phyloP scores from a whole-genome alignment of 352 stramenopile genomes.

The Phytophthora gonapodyides region DNA sequence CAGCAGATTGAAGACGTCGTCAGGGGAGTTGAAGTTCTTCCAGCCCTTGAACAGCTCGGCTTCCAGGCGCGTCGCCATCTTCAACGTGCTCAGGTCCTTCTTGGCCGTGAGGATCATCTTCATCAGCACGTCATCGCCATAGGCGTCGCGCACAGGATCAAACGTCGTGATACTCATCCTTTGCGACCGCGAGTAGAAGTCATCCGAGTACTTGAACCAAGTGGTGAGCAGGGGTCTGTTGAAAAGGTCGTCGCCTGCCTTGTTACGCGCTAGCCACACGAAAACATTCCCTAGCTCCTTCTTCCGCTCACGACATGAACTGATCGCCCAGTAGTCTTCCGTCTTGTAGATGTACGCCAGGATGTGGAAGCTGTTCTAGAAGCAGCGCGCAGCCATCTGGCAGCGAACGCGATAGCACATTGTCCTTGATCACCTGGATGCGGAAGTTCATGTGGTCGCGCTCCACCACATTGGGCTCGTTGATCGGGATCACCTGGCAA shows the following conservation, averaged over 20 bases:
- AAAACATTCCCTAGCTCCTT: background rate
- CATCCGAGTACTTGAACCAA: slow-evolving; percentile 3
- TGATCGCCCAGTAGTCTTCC: slow-evolving; percentile 20
- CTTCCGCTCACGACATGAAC: too few species aligned
- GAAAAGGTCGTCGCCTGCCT: background rate
- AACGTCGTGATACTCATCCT: background rate
- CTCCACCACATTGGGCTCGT: slow-evolving; percentile 58
- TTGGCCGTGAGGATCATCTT: background rate
- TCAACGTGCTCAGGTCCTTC: background rate
- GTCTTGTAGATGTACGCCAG: slow-evolving; percentile 80
- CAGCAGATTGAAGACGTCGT: slow-evolving; percentile 3
- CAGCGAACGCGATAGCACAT: slow-evolving; percentile 77
- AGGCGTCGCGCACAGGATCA: background rate
- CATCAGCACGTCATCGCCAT: slow-evolving; percentile 2
- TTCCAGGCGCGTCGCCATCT: background rate
- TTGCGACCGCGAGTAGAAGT: background rate
- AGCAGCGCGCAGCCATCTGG: slow-evolving; percentile 77
- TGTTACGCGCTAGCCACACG: slow-evolving; percentile 2
- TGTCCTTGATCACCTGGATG: slow-evolving; percentile 90
- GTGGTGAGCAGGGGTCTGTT: background rate
- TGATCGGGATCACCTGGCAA: slow-evolving; percentile 71
- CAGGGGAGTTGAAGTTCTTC: background rate
- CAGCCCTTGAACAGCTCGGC: slow-evolving; percentile 6
- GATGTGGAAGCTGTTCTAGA: slow-evolving; percentile 88
- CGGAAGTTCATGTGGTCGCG: slow-evolving; percentile 87